A percentile compares a stretch with the other conserved stretches of the same genome.
Evolutionary conservation across 768 basidiomycete genomes (phyloP).

Genomic region (Kwoniella bestiolae): DNA sequence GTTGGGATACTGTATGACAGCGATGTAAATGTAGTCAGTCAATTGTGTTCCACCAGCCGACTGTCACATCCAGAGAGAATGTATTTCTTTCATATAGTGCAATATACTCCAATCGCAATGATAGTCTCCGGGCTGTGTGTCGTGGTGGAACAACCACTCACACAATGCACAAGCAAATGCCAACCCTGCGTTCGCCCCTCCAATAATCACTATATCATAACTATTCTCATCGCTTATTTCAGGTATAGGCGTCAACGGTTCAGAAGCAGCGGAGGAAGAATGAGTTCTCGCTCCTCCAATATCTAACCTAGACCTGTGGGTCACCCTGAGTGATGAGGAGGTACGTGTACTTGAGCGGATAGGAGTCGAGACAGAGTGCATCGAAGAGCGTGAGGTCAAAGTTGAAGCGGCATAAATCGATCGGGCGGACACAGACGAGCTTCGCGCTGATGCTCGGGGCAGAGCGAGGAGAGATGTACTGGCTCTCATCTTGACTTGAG

Average conservation of each 20-base stretch:
- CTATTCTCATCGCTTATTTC: constrained; percentile 45
- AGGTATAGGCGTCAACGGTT: constrained; percentile 16
- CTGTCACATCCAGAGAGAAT: background rate
- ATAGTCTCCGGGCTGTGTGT: too few species aligned
- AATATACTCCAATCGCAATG: too few species aligned
- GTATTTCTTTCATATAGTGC: too few species aligned
- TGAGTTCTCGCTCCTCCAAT: background rate
- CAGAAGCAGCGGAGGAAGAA: background rate
- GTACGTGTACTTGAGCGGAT: background rate
- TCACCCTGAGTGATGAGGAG: background rate
- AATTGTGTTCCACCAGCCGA: too few species aligned
- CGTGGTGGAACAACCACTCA: constrained; percentile 56
- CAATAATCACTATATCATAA: constrained; percentile 89
- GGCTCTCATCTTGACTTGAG: background rate
- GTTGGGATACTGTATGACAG: constrained; percentile 63
- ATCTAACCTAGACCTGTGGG: background rate
- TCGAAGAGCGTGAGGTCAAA: background rate
- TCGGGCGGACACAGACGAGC: too few species aligned
- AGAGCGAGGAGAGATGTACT: background rate
- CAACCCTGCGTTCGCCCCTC: constrained; percentile 89
- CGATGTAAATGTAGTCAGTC: too few species aligned
- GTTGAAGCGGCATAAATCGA: background rate
- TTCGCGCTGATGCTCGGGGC: background rate
- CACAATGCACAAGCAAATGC: constrained; percentile 85
- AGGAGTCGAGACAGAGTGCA: background rate